These are phyloP conservation scores for Ustilago bromivora DNA, from an alignment of 1,284 basidiomycete species.

Conservation along the genomic window DNA sequence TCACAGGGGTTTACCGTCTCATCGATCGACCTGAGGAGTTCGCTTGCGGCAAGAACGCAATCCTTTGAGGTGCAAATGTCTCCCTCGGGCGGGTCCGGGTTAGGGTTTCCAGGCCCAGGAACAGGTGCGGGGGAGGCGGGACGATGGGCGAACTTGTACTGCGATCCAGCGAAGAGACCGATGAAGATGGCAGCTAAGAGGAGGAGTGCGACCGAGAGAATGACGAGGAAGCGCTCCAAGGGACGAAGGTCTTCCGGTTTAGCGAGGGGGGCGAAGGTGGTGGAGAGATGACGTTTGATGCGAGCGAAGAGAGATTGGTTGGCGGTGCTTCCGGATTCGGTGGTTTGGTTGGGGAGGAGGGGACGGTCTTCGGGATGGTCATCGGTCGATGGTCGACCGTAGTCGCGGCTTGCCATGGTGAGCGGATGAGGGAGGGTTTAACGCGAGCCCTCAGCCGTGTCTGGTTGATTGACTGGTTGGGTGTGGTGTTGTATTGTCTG, in stretches of 20 bases:
- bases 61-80: conserved; percentile 79
- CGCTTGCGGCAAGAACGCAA: conserved; percentile 86
- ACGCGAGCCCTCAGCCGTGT: not conserved
- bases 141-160: conserved; percentile 71
- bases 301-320: conserved; percentile 33
- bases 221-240: conserved; percentile 85
- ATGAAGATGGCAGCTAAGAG: conserved; percentile 87
- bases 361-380: conserved; percentile 48
- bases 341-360: conserved; percentile 20
- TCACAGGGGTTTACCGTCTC: conserved; percentile 89
- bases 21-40: conserved; percentile 85
- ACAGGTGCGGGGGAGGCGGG: conserved; percentile 45
- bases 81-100: conserved; percentile 53
- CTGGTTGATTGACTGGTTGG: not conserved
- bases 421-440: not conserved
- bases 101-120: conserved; percentile 57
- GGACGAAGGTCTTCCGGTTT: conserved; percentile 80
- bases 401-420: conserved; percentile 40
- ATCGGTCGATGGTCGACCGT: conserved; percentile 53
- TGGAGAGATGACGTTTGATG: conserved; percentile 46
- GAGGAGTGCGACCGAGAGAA: conserved; percentile 80
- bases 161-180: conserved; percentile 78
- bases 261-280: conserved; percentile 54
- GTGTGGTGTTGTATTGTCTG: not conserved
- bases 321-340: not conserved